phyloP scores from a whole-genome alignment of 1,284 basidiomycete genomes.

The Bondarzewia mesenterica region DNA sequence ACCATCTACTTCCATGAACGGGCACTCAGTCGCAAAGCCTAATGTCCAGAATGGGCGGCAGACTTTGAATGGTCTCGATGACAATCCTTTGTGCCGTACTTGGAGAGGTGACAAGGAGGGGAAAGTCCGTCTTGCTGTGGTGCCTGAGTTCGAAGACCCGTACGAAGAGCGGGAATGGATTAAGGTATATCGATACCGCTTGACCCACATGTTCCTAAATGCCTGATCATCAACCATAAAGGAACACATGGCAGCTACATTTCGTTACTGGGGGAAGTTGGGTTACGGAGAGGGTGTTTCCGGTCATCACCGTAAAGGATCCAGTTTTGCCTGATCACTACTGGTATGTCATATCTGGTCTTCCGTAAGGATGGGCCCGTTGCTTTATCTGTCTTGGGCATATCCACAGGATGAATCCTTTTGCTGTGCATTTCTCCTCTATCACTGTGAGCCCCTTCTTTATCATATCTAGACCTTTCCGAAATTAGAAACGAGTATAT shows the following conservation, averaged over 20 bases:
- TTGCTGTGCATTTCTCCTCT: not conserved
- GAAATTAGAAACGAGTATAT: not conserved
- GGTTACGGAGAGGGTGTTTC: not conserved
- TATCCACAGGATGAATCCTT: not conserved
- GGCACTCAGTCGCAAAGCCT: not conserved
- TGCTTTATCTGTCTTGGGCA: not conserved
- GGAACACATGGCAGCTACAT: not conserved
- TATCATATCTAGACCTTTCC: too few relatives aligned
- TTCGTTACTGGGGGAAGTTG: not conserved
- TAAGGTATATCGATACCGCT: not conserved
- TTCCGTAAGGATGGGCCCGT: too few relatives aligned
- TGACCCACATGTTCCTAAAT: not conserved
- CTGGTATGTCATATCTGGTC: too few relatives aligned
- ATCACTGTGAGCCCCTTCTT: not conserved
- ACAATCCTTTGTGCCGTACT: not conserved
- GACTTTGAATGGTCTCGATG: not conserved
- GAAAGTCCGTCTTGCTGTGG: not conserved
- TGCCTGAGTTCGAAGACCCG: not conserved
- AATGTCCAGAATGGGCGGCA: not conserved
- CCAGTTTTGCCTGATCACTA: not conserved
- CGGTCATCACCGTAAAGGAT: not conserved
- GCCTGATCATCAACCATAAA: not conserved
- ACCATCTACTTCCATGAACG: too few relatives aligned
- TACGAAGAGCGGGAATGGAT: not conserved
- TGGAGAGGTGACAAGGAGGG: not conserved